Evolutionary conservation across 2,329 filamentous ascomycete species (phyloP), one percentile per base, ranked within the genome.

Genomic region (Epichloe sibirici): DNA sequence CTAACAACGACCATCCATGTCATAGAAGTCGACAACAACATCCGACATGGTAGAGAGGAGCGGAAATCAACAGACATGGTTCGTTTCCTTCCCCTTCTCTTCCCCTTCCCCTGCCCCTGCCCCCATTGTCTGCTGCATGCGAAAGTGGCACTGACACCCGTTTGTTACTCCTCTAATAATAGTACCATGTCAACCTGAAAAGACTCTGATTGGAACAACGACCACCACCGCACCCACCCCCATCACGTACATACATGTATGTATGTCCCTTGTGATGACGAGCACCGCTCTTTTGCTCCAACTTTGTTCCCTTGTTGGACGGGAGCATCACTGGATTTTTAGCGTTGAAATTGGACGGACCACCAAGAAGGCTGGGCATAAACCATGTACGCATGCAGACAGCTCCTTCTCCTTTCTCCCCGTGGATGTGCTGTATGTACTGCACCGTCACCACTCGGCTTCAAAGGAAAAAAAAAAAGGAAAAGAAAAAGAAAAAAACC

Each of bases 21-120:
- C 35, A 3, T 39, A 71, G 69, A 61, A 15, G 69, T 70, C 49
- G 63, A 66, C 39, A 57, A 66, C n/a, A 65, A 70, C 50, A 58
- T 69, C 15, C 61, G 65, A 48, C 61, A 66, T 35, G 49, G 69
- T 34, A 59, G 59, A 48, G 57, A 58, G 25, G 62, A 61, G 43
- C 59, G 60, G 3, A 64, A 68, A 53, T 58, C 59, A 17, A 52
- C 66, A 15, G 59, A 63, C 53, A 61, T 68, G 61, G 69, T 70
- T 57, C 55, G 64, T 56, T 31, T 8, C 5, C 15, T 47, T 23
- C 37, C 25, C 8, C 9, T 5, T 28, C 25, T 17, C 17, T 17
- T 17, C 17, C 17, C 5, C 15, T 47, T 23, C 3, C 15, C 7
- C 23, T 34, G 7, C 11, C 2, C 7, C 11, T 31, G 15, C n/a